phyloP scores from a whole-genome alignment of 805 yeast genomes.

The Peterozyma toletana region DNA sequence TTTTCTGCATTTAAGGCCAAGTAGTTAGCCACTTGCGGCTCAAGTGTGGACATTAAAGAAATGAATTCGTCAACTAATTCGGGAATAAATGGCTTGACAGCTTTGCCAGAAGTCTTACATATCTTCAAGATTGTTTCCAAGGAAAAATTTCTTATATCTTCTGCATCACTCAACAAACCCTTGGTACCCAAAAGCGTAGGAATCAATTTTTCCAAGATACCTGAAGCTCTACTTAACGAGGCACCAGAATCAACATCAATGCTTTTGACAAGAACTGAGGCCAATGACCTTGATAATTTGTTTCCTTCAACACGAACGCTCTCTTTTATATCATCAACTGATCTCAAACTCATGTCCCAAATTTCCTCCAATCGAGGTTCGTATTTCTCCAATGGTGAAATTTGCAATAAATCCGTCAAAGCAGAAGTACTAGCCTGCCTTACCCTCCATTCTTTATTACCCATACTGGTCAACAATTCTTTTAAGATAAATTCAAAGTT shows the following conservation, averaged over 20 bases:
- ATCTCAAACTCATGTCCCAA: conserved; percentile 85
- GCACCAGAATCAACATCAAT: conserved; percentile 40
- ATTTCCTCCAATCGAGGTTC: conserved; percentile 51
- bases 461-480: conserved; percentile 64
- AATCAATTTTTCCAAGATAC: conserved; percentile 48
- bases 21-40: conserved; percentile 86
- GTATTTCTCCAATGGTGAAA: conserved; percentile 47
- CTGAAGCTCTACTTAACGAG: conserved; percentile 31
- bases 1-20: conserved; percentile 83
- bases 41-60: conserved; percentile 73
- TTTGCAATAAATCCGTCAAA: conserved; percentile 58
- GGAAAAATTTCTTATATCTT: conserved; percentile 74
- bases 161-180: conserved; percentile 80
- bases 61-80: conserved; percentile 62
- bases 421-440: conserved; percentile 83
- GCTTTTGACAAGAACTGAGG: conserved; percentile 52
- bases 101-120: conserved; percentile 53
- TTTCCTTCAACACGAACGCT: conserved; percentile 82
- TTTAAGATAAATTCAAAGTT: conserved; percentile 53
- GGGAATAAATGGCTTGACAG: conserved; percentile 63
- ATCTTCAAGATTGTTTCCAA: conserved; percentile 67
- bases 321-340: conserved; percentile 90
- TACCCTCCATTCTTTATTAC: conserved; percentile 85
- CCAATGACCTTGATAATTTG: conserved; percentile 57
- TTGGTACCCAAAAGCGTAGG: conserved; percentile 76